These are phyloP conservation scores for Cerioporus squamosus DNA, from an alignment of 1,284 basidiomycete species.

Conservation along the genomic window DNA sequence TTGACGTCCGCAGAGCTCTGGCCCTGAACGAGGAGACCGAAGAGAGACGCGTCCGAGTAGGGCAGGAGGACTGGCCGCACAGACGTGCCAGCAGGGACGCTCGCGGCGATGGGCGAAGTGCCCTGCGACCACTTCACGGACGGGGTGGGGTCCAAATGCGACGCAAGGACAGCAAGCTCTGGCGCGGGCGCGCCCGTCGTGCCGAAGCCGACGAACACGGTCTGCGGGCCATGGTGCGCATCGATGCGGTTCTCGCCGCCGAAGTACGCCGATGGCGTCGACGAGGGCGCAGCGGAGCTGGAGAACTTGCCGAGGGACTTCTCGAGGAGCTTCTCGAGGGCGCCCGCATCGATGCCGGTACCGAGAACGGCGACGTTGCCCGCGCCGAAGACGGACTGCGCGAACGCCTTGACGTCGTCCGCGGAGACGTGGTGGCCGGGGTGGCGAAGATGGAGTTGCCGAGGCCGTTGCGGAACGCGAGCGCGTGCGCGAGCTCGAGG, in stretches of 20 bases:
- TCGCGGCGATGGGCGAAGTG: conserved; percentile 66
- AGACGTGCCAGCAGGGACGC: conserved; percentile 54
- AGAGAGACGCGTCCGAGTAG: conserved; percentile 89
- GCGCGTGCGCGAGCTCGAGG: conserved; percentile 82
- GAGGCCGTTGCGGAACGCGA: conserved; percentile 92
- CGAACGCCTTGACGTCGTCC: conserved; percentile 75
- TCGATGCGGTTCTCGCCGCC: conserved; percentile 84
- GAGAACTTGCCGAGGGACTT: conserved; percentile 62
- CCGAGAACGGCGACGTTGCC: conserved; percentile 86
- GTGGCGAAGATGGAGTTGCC: conserved; percentile 87
- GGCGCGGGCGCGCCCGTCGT: conserved; percentile 62
- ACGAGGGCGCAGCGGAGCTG: conserved; percentile 44
- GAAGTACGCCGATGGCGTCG: conserved; percentile 64
- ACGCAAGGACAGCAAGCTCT: conserved; percentile 78
- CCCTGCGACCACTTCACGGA: conserved; percentile 88
- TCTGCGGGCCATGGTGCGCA: conserved; percentile 66
- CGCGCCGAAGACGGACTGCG: conserved; percentile 72
- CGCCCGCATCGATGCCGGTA: conserved; percentile 78
- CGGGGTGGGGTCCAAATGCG: conserved; percentile 73
- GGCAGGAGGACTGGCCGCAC: conserved; percentile 79
- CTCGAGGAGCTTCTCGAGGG: conserved; percentile 74
- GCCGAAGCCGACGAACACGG: conserved; percentile 86
- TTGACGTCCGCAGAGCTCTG: conserved; percentile 61
- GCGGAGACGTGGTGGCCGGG: conserved; percentile 67
- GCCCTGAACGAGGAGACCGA: conserved; percentile 80